Percentiles rank a stretch among this genome's conserved stretches.
Conservation (phyloP, 257 asterid species). For the Euphrasia confusa region DNA sequence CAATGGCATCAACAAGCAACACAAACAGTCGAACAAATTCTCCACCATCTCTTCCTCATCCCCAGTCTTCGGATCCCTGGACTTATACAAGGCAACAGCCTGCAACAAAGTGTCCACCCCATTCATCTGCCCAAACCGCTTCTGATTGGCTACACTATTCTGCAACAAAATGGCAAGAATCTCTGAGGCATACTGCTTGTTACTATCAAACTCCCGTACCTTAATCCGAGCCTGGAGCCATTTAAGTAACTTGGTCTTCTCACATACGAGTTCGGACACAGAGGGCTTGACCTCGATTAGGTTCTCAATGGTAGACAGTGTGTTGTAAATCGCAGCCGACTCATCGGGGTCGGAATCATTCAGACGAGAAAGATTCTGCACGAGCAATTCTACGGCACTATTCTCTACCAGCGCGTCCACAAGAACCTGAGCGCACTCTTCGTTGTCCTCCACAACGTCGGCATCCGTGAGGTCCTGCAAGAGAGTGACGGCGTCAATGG, state of each 20-base stretch:
- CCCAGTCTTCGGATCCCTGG: constrained; percentile 81
- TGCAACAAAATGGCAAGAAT: constrained; percentile 89
- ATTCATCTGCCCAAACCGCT: constrained; percentile 89
- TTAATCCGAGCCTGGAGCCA: constrained; percentile 90
- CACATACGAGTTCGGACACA: constrained; percentile 81
- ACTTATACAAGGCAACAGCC: constrained; percentile 94
- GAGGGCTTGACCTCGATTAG: constrained; percentile 82
- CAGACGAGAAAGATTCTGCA: constrained; percentile 66
- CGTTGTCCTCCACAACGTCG: constrained; percentile 87
- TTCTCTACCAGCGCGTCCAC: constrained; percentile 86
- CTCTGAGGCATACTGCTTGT: constrained; percentile 95
- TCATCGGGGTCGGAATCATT: constrained; percentile 85
- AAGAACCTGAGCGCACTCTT: constrained; percentile 67
- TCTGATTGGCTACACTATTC: constrained; percentile 70
- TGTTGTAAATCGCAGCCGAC: constrained; percentile 70
- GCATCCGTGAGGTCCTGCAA: constrained; percentile 91
- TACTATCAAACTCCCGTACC: constrained; percentile 77
- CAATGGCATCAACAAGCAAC: constrained; percentile 95
- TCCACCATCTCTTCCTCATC: constrained; percentile 99
- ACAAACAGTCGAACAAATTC: constrained; percentile 80
- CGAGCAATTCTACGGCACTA: constrained; percentile 75
- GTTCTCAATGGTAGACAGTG: constrained; percentile 72
- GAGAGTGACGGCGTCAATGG: constrained; percentile 73
- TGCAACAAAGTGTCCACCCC: constrained; percentile 92
- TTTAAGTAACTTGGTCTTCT: constrained; percentile 86